Conservation (phyloP, 306 rosid genomes). For the Cucurbita ficifolia region DNA sequence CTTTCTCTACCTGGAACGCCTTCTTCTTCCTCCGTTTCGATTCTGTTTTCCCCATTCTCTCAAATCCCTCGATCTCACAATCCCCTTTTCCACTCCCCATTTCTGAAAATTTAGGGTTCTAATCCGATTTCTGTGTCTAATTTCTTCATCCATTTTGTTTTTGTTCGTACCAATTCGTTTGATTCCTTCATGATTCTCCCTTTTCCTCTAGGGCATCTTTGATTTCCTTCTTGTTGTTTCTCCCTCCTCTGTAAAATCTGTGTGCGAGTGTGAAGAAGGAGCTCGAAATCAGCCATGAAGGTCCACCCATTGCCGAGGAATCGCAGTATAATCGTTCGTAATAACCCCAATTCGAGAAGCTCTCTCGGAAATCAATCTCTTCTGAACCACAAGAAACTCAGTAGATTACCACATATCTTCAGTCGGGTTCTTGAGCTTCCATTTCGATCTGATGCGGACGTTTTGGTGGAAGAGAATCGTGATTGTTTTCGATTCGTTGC, state of each 20-base stretch:
- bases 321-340: conserved; percentile 74
- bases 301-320: conserved; percentile 79
- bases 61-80: background rate
- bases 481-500: conserved; percentile 84
- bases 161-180: background rate
- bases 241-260: background rate
- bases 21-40: background rate
- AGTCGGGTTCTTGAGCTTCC: conserved; percentile 88
- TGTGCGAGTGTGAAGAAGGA: background rate
- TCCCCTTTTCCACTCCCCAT: background rate
- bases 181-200: conserved; percentile 39
- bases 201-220: conserved; percentile 14
- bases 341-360: conserved; percentile 22
- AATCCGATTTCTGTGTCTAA: background rate
- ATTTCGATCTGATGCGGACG: conserved; percentile 88
- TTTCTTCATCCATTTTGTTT: background rate
- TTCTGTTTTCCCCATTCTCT: background rate
- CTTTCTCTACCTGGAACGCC: background rate
- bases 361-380: conserved; percentile 34
- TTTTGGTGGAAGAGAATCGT: conserved; percentile 46
- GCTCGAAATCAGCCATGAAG: conserved; percentile 40
- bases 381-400: conserved; percentile 57
- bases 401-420: conserved; percentile 86
- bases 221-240: background rate
- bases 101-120: background rate